Base-by-base conservation (phyloP, 345 rosid genomes). In the Syzygium oleosum region DNA sequence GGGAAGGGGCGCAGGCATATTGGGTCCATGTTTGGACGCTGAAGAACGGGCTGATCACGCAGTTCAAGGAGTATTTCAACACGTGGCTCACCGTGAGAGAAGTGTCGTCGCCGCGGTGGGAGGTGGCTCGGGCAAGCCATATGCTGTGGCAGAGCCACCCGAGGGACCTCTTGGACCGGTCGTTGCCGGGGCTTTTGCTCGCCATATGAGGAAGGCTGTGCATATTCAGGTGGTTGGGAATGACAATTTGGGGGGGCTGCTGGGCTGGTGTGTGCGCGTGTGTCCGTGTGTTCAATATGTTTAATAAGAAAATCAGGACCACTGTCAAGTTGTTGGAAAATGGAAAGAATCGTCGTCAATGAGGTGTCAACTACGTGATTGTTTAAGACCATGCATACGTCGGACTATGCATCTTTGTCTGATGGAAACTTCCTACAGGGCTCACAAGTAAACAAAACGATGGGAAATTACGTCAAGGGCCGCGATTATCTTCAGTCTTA, bases 11-110 rank as follows among this genome's bases (percentile, higher is more conserved):
- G 19, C 87, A 90, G 7, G 96, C 92, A 68, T 97, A 94, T 77
- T 95, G 99, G 98, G 97, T 96, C 2, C 98, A 96, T 86, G 99
- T 95, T 2, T 96, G 98, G 99, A 95, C 89, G 12, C 86, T 96
- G 90, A 93, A 91, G 88, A 92, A 93, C 38, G 93, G 95, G n/a
- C 41, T 94, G 21, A 92, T 97, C 38, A 94, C 92, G 4, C 95
- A 94, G 84, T 91, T 96, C 46, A 93, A 95, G 84, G 97, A 97
- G 92, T 96, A 97, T 85, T 95, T 97, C 85, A 92, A 96, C 87
- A 97, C 96, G 12, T 96, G 97, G 98, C 89, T 96, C 7, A 96
- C 95, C n/a, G 94, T 97, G 55, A 93, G 92, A 87, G 93, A 94
- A 51, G 89, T 92, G 52, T 89, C 85, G 41, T 90, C 92, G 31